Evolutionary conservation across 306 rosid genomes (phyloP).

Genomic region (Abrus pulchellus): DNA sequence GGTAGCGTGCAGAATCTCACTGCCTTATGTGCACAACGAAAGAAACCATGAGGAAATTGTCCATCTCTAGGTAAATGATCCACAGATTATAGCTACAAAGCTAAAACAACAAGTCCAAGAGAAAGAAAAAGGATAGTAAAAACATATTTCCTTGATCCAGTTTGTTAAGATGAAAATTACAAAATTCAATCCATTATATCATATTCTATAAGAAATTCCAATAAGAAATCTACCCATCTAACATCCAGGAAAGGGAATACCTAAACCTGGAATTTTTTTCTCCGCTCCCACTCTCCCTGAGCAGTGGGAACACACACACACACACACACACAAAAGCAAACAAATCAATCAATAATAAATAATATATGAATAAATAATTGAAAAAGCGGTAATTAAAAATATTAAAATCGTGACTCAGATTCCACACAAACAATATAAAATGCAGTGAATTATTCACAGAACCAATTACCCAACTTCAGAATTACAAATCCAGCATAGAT

Average conservation of each 20-base stretch:
- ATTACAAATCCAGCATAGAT: conserved; percentile 47
- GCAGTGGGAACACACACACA: conserved; percentile 15
- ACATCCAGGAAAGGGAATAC: conserved; percentile 3
- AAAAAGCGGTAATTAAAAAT: neutral
- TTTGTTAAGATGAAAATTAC: neutral
- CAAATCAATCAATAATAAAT: neutral
- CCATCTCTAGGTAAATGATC: conserved; percentile 28
- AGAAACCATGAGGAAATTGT: conserved; percentile 25
- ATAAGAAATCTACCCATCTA: neutral
- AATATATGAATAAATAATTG: too few species aligned
- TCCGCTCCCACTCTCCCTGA: neutral
- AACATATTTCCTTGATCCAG: conserved; percentile 27
- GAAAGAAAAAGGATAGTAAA: conserved; percentile 4
- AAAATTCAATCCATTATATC: conserved; percentile 1
- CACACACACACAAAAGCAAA: neutral
- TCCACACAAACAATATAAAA: conserved; percentile 29
- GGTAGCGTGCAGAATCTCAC: neutral
- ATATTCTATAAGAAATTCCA: conserved; percentile 18
- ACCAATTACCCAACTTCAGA: conserved; percentile 29
- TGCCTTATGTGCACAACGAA: conserved; percentile 1
- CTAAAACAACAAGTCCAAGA: neutral
- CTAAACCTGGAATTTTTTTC: neutral
- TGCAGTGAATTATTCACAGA: conserved; percentile 38
- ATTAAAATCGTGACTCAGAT: neutral
- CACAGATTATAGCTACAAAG: conserved; percentile 10